phyloP scores from a whole-genome alignment of 2,329 filamentous ascomycete species.

The Arthrocladium fulminans region DNA sequence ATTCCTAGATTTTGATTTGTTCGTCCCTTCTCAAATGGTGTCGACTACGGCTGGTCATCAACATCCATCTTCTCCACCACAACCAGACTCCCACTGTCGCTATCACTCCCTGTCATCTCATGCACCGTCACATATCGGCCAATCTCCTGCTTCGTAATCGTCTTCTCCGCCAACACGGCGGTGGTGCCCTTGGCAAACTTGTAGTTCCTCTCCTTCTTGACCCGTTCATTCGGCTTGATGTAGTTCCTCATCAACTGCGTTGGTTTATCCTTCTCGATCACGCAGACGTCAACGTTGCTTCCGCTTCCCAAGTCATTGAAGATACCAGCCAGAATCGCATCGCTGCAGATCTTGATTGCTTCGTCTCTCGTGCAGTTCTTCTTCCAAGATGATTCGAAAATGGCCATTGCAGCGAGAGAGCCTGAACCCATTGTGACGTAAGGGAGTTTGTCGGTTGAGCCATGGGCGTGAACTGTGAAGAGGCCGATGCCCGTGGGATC shows the following conservation, averaged over 20 bases:
- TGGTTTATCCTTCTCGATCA: slow-evolving; percentile 94
- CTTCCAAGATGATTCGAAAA: slow-evolving; percentile 97
- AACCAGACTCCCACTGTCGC: slow-evolving; percentile 50
- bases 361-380: slow-evolving; percentile 64
- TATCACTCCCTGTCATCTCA: slow-evolving; percentile 49
- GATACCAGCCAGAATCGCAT: slow-evolving; percentile 92
- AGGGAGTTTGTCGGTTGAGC: slow-evolving; percentile 94
- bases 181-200: slow-evolving; percentile 87
- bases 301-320: slow-evolving; percentile 97
- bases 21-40: background rate
- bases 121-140: slow-evolving; percentile 89
- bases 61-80: slow-evolving; percentile 59
- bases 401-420: slow-evolving; percentile 90
- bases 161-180: slow-evolving; percentile 87
- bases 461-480: slow-evolving; percentile 97
- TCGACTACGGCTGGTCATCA: slow-evolving; percentile 31
- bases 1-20: background rate
- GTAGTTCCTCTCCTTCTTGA: slow-evolving; percentile 88
- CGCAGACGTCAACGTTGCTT: slow-evolving; percentile 91
- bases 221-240: slow-evolving; percentile 85
- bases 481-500: slow-evolving; percentile 92
- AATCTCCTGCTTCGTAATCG: slow-evolving; percentile 89
- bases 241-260: slow-evolving; percentile 78
- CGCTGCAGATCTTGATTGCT: slow-evolving; percentile 70
- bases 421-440: slow-evolving; percentile 99